Conservation (phyloP, 129 eudicot genomes). For the Centaurea solstitialis region DNA sequence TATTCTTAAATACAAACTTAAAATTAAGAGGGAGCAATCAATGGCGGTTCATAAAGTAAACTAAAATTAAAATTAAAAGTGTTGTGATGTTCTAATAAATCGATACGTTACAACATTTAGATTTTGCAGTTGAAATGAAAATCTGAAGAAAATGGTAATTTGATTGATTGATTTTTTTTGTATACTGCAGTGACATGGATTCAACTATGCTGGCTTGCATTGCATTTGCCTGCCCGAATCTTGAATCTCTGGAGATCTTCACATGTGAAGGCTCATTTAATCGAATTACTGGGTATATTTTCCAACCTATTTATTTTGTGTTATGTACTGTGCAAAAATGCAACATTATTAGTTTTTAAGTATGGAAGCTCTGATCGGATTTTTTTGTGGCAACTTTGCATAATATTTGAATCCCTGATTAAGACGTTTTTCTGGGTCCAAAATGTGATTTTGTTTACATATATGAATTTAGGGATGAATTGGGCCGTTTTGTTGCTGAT, state of each 20-base stretch:
- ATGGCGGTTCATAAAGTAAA: neutral
- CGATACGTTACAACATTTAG: neutral
- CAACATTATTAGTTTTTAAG: neutral
- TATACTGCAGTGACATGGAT: conserved; percentile 80
- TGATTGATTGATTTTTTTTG: conserved; percentile 15
- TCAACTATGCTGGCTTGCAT: conserved; percentile 94
- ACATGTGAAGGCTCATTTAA: conserved; percentile 57
- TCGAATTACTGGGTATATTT: conserved; percentile 82
- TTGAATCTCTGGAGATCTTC: conserved; percentile 71
- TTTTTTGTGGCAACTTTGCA: neutral
- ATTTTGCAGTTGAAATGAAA: neutral
- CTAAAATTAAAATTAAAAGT: neutral
- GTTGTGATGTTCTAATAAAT: neutral
- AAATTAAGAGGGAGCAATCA: neutral
- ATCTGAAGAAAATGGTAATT: neutral
- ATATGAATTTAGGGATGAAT: conserved; percentile 67
- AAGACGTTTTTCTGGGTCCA: neutral
- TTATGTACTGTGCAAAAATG: neutral
- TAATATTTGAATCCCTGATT: neutral
- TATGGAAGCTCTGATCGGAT: neutral
- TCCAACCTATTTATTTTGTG: neutral
- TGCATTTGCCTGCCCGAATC: conserved; percentile 84
- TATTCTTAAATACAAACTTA: neutral
- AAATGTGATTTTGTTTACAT: neutral
- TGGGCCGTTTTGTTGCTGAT: conserved; percentile 88